These are phyloP conservation scores for Kodamaea hsintzibuensis DNA, from an alignment of 805 yeast genomes.

Conservation along the genomic window DNA sequence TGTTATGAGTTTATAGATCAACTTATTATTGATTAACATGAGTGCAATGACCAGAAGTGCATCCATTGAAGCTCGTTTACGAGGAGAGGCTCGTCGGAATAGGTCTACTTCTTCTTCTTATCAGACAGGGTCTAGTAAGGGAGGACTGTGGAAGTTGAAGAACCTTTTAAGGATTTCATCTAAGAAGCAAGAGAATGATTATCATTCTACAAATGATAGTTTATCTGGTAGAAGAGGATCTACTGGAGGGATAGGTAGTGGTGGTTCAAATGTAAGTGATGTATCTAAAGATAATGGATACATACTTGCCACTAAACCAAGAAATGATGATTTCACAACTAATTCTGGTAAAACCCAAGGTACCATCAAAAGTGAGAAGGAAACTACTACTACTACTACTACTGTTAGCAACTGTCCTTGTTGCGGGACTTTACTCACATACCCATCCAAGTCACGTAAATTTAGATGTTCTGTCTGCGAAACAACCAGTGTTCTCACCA, in stretches of 20 bases:
- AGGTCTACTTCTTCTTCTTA: background rate
- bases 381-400: conserved; percentile 17
- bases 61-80: background rate
- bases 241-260: background rate
- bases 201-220: background rate
- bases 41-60: background rate
- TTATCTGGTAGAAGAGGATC: background rate
- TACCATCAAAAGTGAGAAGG: background rate
- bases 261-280: background rate
- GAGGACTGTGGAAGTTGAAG: conserved; percentile 4
- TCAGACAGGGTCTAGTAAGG: background rate
- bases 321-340: background rate
- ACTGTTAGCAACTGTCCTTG: conserved; percentile 35
- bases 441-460: conserved; percentile 29
- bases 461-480: conserved; percentile 66
- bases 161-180: background rate
- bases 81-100: background rate
- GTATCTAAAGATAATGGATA: background rate
- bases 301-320: background rate
- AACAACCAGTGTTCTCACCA: conserved; percentile 39
- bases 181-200: background rate
- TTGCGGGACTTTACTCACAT: conserved; percentile 37
- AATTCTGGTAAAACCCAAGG: background rate
- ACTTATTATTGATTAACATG: background rate
- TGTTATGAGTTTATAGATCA: background rate